Conservation (phyloP, 2,329 filamentous ascomycete genomes). For the Elsinoe australis region DNA sequence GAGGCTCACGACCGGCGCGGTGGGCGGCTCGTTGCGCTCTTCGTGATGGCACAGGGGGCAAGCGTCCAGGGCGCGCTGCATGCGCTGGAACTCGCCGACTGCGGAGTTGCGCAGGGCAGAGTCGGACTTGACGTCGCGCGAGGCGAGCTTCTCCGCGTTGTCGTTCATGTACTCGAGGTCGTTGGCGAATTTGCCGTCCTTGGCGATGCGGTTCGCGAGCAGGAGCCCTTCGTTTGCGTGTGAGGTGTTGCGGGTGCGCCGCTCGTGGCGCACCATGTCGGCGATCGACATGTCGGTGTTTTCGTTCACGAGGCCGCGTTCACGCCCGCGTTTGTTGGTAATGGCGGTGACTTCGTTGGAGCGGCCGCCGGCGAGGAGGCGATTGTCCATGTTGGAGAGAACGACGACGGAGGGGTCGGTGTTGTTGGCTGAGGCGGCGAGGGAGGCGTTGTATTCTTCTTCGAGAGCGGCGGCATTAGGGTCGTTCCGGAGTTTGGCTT, state of each 20-base stretch:
- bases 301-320: conserved; percentile 76
- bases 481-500: conserved; percentile 75
- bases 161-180: conserved; percentile 97
- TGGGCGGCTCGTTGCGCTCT: conserved; percentile 65
- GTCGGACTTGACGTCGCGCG: conserved; percentile 78
- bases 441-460: conserved; percentile 70
- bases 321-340: conserved; percentile 70
- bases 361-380: conserved; percentile 73
- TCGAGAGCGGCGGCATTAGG: conserved; percentile 71
- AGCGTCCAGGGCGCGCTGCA: conserved; percentile 74
- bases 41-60: conserved; percentile 93
- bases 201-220: conserved; percentile 86
- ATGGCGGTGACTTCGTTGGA: conserved; percentile 68
- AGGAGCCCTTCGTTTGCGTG: conserved; percentile 68
- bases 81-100: conserved; percentile 80
- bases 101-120: conserved; percentile 80
- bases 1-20: conserved; percentile 78
- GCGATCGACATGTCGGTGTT: conserved; percentile 95
- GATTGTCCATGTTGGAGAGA: conserved; percentile 79
- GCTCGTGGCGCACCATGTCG: conserved; percentile 94
- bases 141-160: conserved; percentile 83
- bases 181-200: conserved; percentile 83
- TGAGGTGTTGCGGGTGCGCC: conserved; percentile 67
- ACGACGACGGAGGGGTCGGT: conserved; percentile 65
- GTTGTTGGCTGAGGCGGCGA: conserved; percentile 50